Conservation (phyloP, 2,329 filamentous ascomycete species). For the Claviceps cyperi region DNA sequence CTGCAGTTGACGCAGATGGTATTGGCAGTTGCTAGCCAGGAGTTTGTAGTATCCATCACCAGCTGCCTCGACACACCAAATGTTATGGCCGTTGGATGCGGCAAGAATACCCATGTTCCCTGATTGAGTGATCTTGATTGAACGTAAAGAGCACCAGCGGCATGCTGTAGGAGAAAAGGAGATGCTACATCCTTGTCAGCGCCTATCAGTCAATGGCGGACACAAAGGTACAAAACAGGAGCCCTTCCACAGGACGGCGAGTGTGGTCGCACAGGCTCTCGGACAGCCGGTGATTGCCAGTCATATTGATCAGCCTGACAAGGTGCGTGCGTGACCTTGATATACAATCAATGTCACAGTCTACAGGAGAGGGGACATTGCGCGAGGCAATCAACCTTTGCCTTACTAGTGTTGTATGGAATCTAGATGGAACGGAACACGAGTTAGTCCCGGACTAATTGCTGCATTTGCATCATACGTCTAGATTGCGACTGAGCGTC, state of each 20-base stretch:
- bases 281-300: neutral
- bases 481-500: neutral
- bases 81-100: neutral
- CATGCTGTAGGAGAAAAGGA: neutral
- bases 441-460: neutral
- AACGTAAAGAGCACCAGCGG: neutral
- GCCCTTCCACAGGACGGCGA: neutral
- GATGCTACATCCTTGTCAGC: too few relatives aligned
- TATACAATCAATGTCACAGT: neutral
- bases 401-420: neutral
- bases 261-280: neutral
- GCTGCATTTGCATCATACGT: neutral
- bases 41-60: neutral
- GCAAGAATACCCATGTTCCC: neutral
- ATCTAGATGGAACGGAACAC: neutral
- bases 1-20: neutral
- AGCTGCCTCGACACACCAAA: neutral
- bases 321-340: neutral
- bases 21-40: neutral
- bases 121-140: neutral
- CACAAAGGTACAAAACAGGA: neutral
- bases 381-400: neutral
- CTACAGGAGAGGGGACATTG: neutral
- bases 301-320: neutral
- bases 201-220: neutral